phyloP scores from a whole-genome alignment of 2,329 filamentous ascomycete species.

The Davidsoniella eucalypti region DNA sequence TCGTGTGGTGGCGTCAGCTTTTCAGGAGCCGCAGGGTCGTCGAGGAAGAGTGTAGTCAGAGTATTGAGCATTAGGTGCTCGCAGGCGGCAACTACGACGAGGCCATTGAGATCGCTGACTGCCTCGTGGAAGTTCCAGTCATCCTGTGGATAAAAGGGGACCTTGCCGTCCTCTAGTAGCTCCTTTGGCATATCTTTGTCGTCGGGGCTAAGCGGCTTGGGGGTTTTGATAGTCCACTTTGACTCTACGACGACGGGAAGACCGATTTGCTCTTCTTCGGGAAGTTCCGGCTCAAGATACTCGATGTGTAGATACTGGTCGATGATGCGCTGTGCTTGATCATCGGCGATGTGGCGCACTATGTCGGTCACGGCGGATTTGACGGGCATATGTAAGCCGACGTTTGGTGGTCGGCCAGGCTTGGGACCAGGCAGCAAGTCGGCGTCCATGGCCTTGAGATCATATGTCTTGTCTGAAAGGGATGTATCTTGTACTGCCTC shows the following conservation, averaged over 20 bases:
- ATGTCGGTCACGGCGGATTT: conserved; percentile 14
- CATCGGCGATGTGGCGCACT: conserved; percentile 16
- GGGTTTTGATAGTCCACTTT: conserved; percentile 2
- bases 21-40: not conserved
- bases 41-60: conserved; percentile 12
- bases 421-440: conserved; percentile 1
- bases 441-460: not conserved
- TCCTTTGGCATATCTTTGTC: too few relatives aligned
- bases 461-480: conserved; percentile 4
- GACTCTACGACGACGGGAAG: conserved; percentile 14
- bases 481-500: conserved; percentile 1
- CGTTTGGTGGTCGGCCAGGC: not conserved
- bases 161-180: not conserved
- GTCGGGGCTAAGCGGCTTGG: not conserved
- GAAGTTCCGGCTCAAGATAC: conserved; percentile 5
- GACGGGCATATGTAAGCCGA: not conserved
- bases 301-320: conserved; percentile 13
- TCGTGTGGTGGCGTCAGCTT: not conserved
- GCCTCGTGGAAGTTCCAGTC: conserved; percentile 15
- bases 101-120: conserved; percentile 19
- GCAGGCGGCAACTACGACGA: conserved; percentile 17
- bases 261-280: conserved; percentile 13
- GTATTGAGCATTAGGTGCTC: conserved; percentile 15
- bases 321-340: conserved; percentile 14
- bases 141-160: conserved; percentile 7